phyloP scores from a whole-genome alignment of 208 protist genomes.

The Trypanosoma caninum region DNA sequence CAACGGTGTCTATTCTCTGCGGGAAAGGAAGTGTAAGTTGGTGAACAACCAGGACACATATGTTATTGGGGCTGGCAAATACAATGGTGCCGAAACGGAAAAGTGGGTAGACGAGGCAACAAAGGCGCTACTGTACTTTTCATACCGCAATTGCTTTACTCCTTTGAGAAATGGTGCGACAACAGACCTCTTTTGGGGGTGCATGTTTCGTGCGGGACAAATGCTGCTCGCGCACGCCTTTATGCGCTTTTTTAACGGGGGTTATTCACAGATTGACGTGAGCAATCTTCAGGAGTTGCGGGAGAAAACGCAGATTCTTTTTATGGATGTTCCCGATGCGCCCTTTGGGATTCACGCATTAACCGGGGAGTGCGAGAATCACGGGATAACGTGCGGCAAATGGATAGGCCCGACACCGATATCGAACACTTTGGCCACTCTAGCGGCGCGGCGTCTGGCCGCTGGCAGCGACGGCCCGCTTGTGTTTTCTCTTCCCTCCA shows the following conservation, averaged over 20 bases:
- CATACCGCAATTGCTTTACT: conserved; percentile 73
- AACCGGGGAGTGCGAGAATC: conserved; percentile 37
- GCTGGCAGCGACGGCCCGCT: conserved; percentile 30
- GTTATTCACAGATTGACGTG: conserved; percentile 5
- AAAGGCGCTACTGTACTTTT: conserved; percentile 67
- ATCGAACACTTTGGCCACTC: conserved; percentile 29
- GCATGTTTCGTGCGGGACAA: conserved; percentile 86
- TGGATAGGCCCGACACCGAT: conserved; percentile 60
- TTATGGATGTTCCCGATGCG: conserved; percentile 60
- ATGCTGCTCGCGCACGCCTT: conserved; percentile 76
- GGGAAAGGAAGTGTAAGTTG: conserved; percentile 12
- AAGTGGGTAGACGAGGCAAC: conserved; percentile 27
- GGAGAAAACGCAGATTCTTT: conserved; percentile 21
- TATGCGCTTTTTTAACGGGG: conserved; percentile 33
- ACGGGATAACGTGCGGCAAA: conserved; percentile 43
- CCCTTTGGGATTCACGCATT: conserved; percentile 69
- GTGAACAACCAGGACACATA: conserved; percentile 17
- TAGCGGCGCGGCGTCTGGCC: conserved; percentile 14
- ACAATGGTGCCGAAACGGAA: conserved; percentile 32
- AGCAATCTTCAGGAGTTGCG: conserved; percentile 2
- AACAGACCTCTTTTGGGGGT: conserved; percentile 87
- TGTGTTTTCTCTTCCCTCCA: conserved; percentile 27
- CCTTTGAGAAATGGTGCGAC: conserved; percentile 55
- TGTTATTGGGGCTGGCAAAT: conserved; percentile 34
- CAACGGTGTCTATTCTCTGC: conserved; percentile 30